Evolutionary conservation across 2,329 filamentous ascomycete species (phyloP), one percentile per base, ranked within the genome.

Genomic region (Eutypella sp.): DNA sequence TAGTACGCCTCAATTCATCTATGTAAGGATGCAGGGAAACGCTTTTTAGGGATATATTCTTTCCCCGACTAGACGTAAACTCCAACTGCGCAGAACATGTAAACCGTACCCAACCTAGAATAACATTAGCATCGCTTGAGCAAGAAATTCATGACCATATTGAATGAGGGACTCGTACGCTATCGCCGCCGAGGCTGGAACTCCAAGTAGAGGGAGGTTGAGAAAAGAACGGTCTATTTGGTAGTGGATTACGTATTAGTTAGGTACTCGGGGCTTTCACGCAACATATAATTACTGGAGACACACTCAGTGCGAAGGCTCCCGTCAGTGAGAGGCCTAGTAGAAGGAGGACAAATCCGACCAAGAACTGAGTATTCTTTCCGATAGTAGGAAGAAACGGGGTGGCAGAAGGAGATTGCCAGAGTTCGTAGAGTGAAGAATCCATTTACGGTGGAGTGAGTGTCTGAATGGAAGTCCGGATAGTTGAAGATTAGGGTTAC

Each of bases 11-110:
- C 49, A 62, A 62, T 64, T 63, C 55, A 67, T 59, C 62, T 71
- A 71, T 64, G 57, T n/a, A n/a, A n/a, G n/a, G n/a, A 56, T 70
- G 72, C 65, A 71, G 60, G 55, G 58, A 55, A 54, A 57, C 44
- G 50, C 45, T 53, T 48, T 55, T 49, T 53, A 48, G 59, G 67
- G 71, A 70, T 74, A 71, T 81, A 67, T 75, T 58, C 38, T 48
- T 49, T 45, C 36, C 52, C n/a, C n/a, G n/a, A n/a, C 71, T 81
- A 99, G 68, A 99, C 89, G 83, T 99, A 97, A 64, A 99, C 93
- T 67, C 93, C 93, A 66, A 93, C 93, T 49, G 91, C 93, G 71
- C 93, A 99, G 72, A 99, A 97, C 86, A 96, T 96, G 72, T 93
- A 96, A 39, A 99, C 90, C 42, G 92, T 85, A 58, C 93, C 93